Conservation (phyloP, 2,329 filamentous ascomycete genomes). For the Myriosclerotinia curreyana region DNA sequence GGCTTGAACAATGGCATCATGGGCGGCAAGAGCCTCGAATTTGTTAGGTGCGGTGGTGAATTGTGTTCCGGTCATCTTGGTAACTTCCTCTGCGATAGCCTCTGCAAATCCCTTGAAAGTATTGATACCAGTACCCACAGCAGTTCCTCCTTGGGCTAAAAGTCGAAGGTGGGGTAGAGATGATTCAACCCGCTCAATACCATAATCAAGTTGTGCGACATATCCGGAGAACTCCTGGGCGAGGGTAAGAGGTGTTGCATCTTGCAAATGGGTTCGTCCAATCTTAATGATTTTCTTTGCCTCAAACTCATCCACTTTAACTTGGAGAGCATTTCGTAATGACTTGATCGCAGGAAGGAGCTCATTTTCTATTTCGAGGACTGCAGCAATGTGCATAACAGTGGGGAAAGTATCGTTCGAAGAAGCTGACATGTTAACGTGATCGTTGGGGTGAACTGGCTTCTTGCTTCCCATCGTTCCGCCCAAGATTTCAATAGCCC, state of each 20-base stretch:
- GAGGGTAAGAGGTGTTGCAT: conserved; percentile 91
- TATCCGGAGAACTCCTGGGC: conserved; percentile 98
- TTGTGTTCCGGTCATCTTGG: conserved; percentile 85
- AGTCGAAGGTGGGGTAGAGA: conserved; percentile 79
- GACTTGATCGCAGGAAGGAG: conserved; percentile 80
- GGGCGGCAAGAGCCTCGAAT: conserved; percentile 93
- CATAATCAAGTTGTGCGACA: conserved; percentile 87
- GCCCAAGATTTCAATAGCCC: conserved; percentile 95
- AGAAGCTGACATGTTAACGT: conserved; percentile 98
- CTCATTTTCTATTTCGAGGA: conserved; percentile 84
- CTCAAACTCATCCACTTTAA: conserved; percentile 85
- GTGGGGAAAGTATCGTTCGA: conserved; percentile 99
- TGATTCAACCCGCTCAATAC: conserved; percentile 81
- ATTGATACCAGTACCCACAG: conserved; percentile 96
- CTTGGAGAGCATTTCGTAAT: conserved; percentile 78
- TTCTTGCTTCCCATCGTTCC: conserved; percentile 95
- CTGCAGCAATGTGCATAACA: conserved; percentile 98
- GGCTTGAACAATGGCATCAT: conserved; percentile 94
- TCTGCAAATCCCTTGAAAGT: conserved; percentile 95
- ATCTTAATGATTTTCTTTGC: conserved; percentile 95
- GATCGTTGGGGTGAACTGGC: conserved; percentile 98
- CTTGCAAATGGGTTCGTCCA: conserved; percentile 93
- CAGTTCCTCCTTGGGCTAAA: conserved; percentile 92
- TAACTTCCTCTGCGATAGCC: conserved; percentile 85
- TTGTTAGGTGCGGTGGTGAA: conserved; percentile 99